phyloP scores from a whole-genome alignment of 345 rosid species.

The Brassica carinata region DNA sequence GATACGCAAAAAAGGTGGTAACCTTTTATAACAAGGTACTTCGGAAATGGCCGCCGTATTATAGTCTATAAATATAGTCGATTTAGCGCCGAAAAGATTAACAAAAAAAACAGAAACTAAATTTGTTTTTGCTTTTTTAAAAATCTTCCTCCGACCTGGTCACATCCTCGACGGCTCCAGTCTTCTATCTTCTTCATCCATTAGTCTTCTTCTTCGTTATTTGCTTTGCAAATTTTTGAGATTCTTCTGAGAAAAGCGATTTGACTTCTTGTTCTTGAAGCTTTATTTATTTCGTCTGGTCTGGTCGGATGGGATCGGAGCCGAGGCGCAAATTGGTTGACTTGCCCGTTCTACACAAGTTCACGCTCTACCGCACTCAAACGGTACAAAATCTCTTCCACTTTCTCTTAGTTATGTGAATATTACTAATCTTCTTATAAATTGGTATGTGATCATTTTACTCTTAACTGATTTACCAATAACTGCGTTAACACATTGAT shows the following conservation, averaged over 20 bases:
- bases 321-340: constrained; percentile 33
- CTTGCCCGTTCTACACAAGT: constrained; percentile 64
- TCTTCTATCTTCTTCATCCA: constrained; percentile 20
- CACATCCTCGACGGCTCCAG: constrained; percentile 36
- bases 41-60: constrained; percentile 5
- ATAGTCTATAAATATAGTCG: background rate
- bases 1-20: background rate
- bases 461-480: background rate
- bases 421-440: background rate
- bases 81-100: constrained; percentile 32
- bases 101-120: background rate
- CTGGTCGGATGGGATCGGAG: constrained; percentile 48
- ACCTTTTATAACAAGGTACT: background rate
- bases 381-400: constrained; percentile 48
- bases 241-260: background rate
- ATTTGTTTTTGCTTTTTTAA: background rate
- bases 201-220: background rate
- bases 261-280: background rate
- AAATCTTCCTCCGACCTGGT: constrained; percentile 15
- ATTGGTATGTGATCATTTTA: background rate
- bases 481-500: too few relatives aligned
- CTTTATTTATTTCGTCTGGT: background rate
- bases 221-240: background rate
- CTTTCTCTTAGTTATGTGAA: background rate
- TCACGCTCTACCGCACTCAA: constrained; percentile 75